Evolutionary conservation across 2,329 filamentous ascomycete genomes (phyloP), one percentile per base, ranked within the genome.

Genomic region (Curvularia lunata): DNA sequence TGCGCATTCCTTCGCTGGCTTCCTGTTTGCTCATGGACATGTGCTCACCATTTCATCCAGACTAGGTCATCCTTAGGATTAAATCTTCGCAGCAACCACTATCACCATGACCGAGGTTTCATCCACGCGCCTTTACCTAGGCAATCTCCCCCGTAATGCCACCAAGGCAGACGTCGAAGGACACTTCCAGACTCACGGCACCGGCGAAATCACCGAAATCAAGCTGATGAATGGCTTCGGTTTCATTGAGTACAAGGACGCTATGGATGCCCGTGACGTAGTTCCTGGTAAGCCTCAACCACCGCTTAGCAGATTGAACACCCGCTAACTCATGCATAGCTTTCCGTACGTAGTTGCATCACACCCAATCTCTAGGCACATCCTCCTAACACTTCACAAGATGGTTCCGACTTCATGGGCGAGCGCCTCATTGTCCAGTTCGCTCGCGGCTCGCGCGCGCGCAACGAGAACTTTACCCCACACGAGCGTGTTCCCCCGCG

Each of bases 181-280:
- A 73, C 94, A 98, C 80, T 99, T 99, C 82, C 89, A 89, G 78
- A 92, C 88, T 75, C 92, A 97, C 88, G 95, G 94, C 77, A 94
- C 92, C 70, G 95, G 95, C 79, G 92, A 97, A 79, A 98, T 99
- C 77, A 95, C 91, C 69, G 95, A 99, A 83, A 94, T 99, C 83
- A 99, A 99, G 84, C 88, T 99, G 65, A 99, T 99, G 95, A 98
- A 97, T 78, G 95, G 95, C 75, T 99, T 99, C 77, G 95, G 95
- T 78, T 99, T 99, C 84, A 97, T 99, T 77, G 95, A 99, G 80
- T 99, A 98, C 81, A 96, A 97, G 80, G 95, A 98, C 82, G 88
- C 92, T 58, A 91, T 97, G 90, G 95, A 99, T 82, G 95, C 95
- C 69, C 91, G 94, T 76, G 95, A 99, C 82, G 93, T 99, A 65